Evolutionary conservation across 2,329 filamentous ascomycete species (phyloP), one percentile per base, ranked within the genome.

Genomic region (Talaromyces albobiverticillius): DNA sequence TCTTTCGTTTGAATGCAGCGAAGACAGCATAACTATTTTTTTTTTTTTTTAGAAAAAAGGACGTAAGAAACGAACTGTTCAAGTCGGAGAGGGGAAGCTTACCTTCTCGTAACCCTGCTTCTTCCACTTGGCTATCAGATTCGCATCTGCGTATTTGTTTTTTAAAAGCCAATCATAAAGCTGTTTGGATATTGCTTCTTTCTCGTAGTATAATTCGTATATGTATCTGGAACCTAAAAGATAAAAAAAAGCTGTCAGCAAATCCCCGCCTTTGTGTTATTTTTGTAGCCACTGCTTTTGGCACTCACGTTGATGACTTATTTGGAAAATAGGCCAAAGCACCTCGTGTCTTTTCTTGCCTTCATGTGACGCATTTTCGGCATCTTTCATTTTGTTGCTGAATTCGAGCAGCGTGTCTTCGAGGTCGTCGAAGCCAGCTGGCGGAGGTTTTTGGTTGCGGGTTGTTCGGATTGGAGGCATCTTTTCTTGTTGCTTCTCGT

Each of bases 111-210:
- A 99, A 14, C 94, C 94, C 67, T 95, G 89, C 78, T 99, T 99
- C 84, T 99, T 99, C 94, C 94, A 99, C 77, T 99, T 99, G 13
- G 94, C 94, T 68, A 99, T 97, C 67, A 99, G 77, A 78, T 92
- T 94, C 43, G 89, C 85, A 74, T 99, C 94, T 4, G 92, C 94
- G 70, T 99, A 97, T 47, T 87, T 86, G 69, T 99, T 96, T 82
- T 99, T 99, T 57, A 99, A 78, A 60, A 97, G 77, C 87, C 90
- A 99, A 63, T 97, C 94, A 74, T 99, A 99, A 18, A 99, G 79
- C 73, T 87, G 80, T 75, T 89, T 93, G 73, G 84, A 89, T 70
- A 99, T 97, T 49, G 93, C 93, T 75, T 96, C 90, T 76, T 96
- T 96, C 72, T 95, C 88, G 75, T 97, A 99, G 78, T 96, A 97